A percentile compares a stretch with the other conserved stretches of the same genome.
phyloP scores from a whole-genome alignment of 1,284 basidiomycete species.

The Austroboletus rostrupii region DNA sequence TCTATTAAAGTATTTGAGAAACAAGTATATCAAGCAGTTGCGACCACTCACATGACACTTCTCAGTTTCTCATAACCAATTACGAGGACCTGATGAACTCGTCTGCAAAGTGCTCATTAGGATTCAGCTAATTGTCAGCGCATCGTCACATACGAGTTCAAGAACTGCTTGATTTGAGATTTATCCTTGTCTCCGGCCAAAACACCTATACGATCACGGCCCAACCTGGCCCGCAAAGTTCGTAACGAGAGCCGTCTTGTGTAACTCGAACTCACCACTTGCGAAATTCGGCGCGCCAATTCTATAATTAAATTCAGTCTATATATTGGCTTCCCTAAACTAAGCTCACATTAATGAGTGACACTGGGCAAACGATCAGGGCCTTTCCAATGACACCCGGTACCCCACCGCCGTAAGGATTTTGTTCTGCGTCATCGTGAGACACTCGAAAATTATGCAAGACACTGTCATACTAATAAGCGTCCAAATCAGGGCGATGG shows the following conservation, averaged over 20 bases:
- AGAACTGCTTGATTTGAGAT: constrained; percentile 66
- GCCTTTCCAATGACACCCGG: constrained; percentile 67
- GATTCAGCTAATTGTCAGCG: background rate
- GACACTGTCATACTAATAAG: constrained; percentile 63
- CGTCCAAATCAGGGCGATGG: constrained; percentile 85
- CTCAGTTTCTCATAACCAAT: constrained; percentile 94
- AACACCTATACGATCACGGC: constrained; percentile 77
- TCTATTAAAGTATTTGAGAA: constrained; percentile 32
- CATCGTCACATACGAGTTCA: constrained; percentile 53
- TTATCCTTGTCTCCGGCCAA: constrained; percentile 80
- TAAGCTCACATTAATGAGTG: constrained; percentile 71
- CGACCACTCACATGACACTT: constrained; percentile 61
- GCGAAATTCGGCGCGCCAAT: constrained; percentile 94
- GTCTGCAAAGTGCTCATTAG: constrained; percentile 39
- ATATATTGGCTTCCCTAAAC: background rate
- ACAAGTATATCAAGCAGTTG: background rate
- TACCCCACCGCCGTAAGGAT: constrained; percentile 63
- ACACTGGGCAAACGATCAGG: constrained; percentile 92
- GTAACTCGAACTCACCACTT: constrained; percentile 65
- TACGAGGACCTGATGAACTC: constrained; percentile 81
- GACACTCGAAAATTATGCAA: background rate
- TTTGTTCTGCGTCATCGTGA: constrained; percentile 63
- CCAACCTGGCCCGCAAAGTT: constrained; percentile 47
- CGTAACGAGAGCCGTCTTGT: background rate
- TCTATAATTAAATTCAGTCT: constrained; percentile 43